Base-by-base conservation (phyloP, 2,329 filamentous ascomycete species). In the Zopfia rhizophila region DNA sequence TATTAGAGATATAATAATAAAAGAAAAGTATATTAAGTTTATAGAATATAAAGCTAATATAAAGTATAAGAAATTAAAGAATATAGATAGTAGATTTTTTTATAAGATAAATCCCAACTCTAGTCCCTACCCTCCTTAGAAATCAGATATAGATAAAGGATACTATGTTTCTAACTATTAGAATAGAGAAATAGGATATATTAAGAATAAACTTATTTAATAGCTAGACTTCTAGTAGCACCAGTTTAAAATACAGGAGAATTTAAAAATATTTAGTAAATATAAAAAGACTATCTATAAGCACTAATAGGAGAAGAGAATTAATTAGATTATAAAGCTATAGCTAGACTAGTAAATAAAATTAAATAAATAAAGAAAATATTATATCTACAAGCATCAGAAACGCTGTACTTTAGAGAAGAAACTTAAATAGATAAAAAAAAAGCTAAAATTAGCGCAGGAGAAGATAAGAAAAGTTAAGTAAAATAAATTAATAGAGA, bases 81-180 rank as follows among this genome's bases (percentile, higher is more conserved):
- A 22, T 18, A 18, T 37, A 18, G 33, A 18, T 18, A 14, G 33
- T 8, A 18, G 33, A 18, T 18, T 18, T 37, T 24, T 18, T 37
- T 18, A 18, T 18, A 18, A 37, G 33, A 37, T 37, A 37, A 37
- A 37, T 18, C 33, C 33, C 33, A 18, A 37, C 14, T 18, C 33
- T 18, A 18, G 33, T 37, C 33, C 33, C 33, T 37, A 18, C 18
- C 33, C 33, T 37, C 33, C 18, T 37, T 37, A 8, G 33, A 37
- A 37, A 37, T 37, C 33, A 12, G 33, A 37, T 37, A 37, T 22
- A 37, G 33, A 37, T 8, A 37, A 37, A 37, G 22, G 33, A 37
- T 37, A 37, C 21, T 18, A 37, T 37, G 33, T 24, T 37, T 18
- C 33, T 21, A 18, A 37, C 22, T 18, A 37, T 37, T 37, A 18